Conservation (phyloP, 306 rosid genomes). For the Prunus fruticosa region DNA sequence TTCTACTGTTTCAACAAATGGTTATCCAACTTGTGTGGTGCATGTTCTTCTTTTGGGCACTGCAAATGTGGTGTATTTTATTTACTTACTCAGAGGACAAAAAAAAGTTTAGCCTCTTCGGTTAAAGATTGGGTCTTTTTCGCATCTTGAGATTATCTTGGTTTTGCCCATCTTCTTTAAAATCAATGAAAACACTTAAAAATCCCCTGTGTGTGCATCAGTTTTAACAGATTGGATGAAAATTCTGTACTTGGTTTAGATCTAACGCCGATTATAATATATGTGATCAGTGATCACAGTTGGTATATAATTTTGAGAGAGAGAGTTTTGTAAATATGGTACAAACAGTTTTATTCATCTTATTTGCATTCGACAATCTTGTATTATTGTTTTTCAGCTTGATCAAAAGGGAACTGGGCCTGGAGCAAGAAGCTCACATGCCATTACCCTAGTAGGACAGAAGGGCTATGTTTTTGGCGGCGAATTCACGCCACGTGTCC, state of each 20-base stretch:
- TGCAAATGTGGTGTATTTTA: too few species aligned
- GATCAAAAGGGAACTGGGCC: constrained; percentile 62
- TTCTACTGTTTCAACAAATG: neutral
- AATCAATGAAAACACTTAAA: neutral
- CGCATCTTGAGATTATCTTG: neutral
- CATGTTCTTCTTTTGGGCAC: too few species aligned
- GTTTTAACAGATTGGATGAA: neutral
- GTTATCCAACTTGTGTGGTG: neutral
- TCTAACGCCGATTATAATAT: neutral
- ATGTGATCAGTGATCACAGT: neutral
- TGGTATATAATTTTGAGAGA: neutral
- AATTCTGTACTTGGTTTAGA: neutral
- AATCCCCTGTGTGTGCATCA: neutral
- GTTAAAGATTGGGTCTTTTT: neutral
- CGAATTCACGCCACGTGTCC: constrained; percentile 84
- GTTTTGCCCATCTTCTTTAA: neutral
- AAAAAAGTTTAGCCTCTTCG: neutral
- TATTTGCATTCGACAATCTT: neutral
- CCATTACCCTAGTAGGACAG: constrained; percentile 63
- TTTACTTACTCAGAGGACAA: too few species aligned
- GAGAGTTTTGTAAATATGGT: neutral
- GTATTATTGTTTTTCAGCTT: constrained; percentile 37
- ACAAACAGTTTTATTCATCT: neutral
- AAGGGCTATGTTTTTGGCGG: constrained; percentile 84
- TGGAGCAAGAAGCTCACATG: constrained; percentile 93